Evolutionary conservation across 371 early-diverging fungal genomes (phyloP), one percentile per base, ranked within the genome.

Genomic region (Mucor saturninus): DNA sequence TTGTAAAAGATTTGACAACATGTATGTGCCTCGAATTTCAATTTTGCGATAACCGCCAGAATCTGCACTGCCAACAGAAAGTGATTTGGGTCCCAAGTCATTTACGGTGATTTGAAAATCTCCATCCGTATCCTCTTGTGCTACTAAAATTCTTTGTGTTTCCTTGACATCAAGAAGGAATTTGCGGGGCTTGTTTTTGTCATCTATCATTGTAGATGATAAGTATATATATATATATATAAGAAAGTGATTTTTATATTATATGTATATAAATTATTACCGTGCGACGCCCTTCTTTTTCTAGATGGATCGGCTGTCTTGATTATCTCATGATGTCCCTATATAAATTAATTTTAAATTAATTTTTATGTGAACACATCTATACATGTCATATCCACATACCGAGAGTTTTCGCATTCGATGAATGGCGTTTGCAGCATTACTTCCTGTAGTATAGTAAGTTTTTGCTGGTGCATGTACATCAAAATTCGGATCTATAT

Each of bases 101-200:
- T 89, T 84, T 46, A 97, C 81, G 0, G 96, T 97, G 63, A 97
- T 95, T 70, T 95, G 96, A 65, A 80, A 89, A 66, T 97, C 93
- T 11, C 92, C 93, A 75, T 95, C 91, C 0, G 95, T 93, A 74
- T 97, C 97, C 69, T 97, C 96, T 68, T 97, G 96, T 57, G 76
- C 86, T 37, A 96, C 79, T n/a, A 96, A 80, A 37, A 75, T 69
- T 59, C 87, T 79, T 52, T 90, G 84, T 2, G 93, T 92, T 56
- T 86, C 87, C 49, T 86, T 89, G 1, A 95, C 93, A 61, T 95
- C 89, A 38, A 95, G 81, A 15, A 93, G 67, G 71, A 93, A 93
- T 50, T 84, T 80, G 11, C 90, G 76, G 2, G 92, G 84, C 46
- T 84, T 80, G 45, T 64, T 64, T 69, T 87, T 88, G 54, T 86